Percentiles rank a stretch among this genome's conserved stretches.
These are phyloP conservation scores for Rhytidhysteron rufulum DNA, from an alignment of 2,329 filamentous ascomycete species.

Conservation along the genomic window DNA sequence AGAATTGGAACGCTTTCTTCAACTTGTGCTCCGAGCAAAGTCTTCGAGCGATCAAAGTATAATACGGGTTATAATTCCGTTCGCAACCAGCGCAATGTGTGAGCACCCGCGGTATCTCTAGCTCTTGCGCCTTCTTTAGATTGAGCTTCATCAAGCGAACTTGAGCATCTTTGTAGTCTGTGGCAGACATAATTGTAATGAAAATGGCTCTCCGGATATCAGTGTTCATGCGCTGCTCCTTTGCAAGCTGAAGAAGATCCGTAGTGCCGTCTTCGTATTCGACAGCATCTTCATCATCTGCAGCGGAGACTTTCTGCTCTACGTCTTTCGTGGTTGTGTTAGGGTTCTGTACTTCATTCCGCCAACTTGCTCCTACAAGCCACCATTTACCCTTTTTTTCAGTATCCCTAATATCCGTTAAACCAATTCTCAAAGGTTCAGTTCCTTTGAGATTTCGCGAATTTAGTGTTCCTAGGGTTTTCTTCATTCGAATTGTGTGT, in stretches of 20 bases:
- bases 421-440: constrained; percentile 76
- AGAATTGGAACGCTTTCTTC: constrained; percentile 81
- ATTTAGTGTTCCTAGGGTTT: constrained; percentile 76
- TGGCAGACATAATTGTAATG: constrained; percentile 79
- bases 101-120: constrained; percentile 82
- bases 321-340: constrained; percentile 21
- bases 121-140: constrained; percentile 79
- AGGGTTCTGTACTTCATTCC: constrained; percentile 37
- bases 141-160: constrained; percentile 74
- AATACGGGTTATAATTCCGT: constrained; percentile 85
- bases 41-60: constrained; percentile 76
- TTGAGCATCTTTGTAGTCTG: constrained; percentile 80
- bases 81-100: constrained; percentile 84
- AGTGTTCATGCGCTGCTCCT: constrained; percentile 81
- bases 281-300: constrained; percentile 15
- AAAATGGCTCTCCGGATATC: constrained; percentile 89
- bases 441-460: constrained; percentile 64
- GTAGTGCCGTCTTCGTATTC: constrained; percentile 37
- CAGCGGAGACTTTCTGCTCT: constrained; percentile 7
- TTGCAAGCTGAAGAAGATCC: constrained; percentile 70
- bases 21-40: constrained; percentile 73
- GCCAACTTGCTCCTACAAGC: constrained; percentile 94
- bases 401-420: constrained; percentile 76
- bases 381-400: constrained; percentile 96
- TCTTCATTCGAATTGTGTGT: constrained; percentile 84